These are phyloP conservation scores for Alternaria sp. DNA, from an alignment of 2,329 filamentous ascomycete genomes.

Conservation along the genomic window DNA sequence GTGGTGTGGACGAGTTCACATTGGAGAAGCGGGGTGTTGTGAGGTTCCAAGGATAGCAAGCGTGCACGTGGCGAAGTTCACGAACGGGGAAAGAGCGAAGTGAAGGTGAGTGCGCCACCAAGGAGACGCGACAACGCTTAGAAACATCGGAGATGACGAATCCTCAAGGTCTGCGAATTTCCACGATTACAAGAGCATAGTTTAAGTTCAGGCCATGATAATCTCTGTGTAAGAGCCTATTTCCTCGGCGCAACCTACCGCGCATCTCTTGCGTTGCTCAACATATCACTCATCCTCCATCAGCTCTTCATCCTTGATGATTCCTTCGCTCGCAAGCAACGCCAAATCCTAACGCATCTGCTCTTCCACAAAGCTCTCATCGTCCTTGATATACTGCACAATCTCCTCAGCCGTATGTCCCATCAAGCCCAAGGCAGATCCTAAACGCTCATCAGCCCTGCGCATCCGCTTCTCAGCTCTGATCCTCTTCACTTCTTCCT, in stretches of 20 bases:
- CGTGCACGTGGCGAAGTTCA: neutral
- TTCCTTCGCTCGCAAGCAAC: no score
- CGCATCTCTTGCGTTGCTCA: neutral
- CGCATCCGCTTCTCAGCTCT: no score
- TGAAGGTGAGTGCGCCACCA: neutral
- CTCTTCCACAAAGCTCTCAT: no score
- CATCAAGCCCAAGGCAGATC: no score
- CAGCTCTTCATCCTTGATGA: neutral
- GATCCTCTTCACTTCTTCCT: no score
- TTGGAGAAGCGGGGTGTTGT: neutral
- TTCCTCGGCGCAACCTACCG: fast-evolving
- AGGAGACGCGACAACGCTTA: neutral
- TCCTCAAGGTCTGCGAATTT: neutral
- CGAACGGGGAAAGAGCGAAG: neutral
- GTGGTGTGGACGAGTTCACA: neutral
- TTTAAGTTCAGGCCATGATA: neutral
- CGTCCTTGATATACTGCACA: no score
- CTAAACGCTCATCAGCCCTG: no score
- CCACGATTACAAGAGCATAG: neutral
- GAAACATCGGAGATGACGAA: neutral
- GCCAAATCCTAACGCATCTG: no score
- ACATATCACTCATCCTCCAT: neutral
- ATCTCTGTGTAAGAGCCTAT: neutral
- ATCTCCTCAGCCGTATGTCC: no score
- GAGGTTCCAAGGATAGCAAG: neutral